Base-by-base conservation (phyloP, 257 asterid genomes). In the Scutellaria barbata region DNA sequence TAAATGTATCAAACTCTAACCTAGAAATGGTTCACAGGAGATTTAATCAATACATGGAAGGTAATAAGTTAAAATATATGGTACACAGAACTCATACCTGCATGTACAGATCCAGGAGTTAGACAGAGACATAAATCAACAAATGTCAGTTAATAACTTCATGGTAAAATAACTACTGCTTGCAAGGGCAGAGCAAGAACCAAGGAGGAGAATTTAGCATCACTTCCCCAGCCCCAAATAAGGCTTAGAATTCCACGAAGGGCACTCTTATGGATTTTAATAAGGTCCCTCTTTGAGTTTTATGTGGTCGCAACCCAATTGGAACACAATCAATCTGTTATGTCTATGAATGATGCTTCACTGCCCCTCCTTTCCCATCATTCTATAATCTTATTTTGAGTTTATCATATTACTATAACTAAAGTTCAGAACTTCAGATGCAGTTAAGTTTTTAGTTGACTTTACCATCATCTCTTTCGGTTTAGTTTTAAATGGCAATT, bases 1-100 rank as follows among this genome's bases (percentile, higher is more conserved):
- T 10, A 54, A 76, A 71, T n/a, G 25, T 47, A 63, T 20, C 68
- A 71, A 75, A 22, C 22, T 67, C 51, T n/a, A 47, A 33, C 66
- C 54, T 52, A 59, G 39, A 50, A 30, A 11, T 39, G 43, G 62
- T 42, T 69, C 17, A 16, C 55, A 18, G 53, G 43, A 77, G 16
- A 73, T 10, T 63, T 14, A 51, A 25, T 48, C 48, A 43, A 20
- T 69, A 71, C 4, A 10, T 54, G 53, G 25, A 55, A 66, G n/a
- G 37, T 42, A 41, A 55, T 4, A 55, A 58, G 40, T 39, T 69
- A 73, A 68, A 57, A 17, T 50, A 50, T 57, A 64, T 39, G 42
- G 41, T 60, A 16, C 14, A 8, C 37, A 48, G 8, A 60, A 60
- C 37, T 58, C 11, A 25, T n/a, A 10, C 58, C 50, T 30, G 17